Conservation (phyloP, 2,329 filamentous ascomycete genomes). For the Geosmithia flava region DNA sequence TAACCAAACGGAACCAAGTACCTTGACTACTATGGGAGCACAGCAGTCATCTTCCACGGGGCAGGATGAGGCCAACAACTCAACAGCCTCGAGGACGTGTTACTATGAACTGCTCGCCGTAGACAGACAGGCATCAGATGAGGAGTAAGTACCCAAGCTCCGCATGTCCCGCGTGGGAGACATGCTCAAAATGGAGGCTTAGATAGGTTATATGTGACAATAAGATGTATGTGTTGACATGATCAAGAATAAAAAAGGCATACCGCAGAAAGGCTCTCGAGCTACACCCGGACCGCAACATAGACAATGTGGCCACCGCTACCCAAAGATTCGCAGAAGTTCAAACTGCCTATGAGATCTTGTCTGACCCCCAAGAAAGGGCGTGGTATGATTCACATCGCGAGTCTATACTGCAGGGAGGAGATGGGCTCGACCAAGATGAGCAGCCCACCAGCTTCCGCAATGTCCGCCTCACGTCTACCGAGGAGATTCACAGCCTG, state of each 20-base stretch:
- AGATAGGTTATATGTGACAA: background rate
- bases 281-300: constrained; percentile 89
- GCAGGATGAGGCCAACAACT: constrained; percentile 10
- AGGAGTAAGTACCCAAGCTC: constrained; percentile 47
- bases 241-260: constrained; percentile 71
- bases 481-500: constrained; percentile 65
- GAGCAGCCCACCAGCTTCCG: constrained; percentile 42
- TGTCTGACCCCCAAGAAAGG: constrained; percentile 89
- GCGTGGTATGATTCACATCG: constrained; percentile 97
- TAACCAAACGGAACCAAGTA: background rate
- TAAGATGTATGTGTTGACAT: constrained; percentile 1
- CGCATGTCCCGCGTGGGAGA: background rate
- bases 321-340: constrained; percentile 84
- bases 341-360: constrained; percentile 87
- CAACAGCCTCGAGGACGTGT: constrained; percentile 45
- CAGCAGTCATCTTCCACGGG: constrained; percentile 37
- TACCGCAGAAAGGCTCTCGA: constrained; percentile 87
- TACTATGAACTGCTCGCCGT: constrained; percentile 80
- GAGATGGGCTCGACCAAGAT: constrained; percentile 34
- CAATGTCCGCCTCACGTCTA: constrained; percentile 64
- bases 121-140: constrained; percentile 59
- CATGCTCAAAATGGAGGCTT: background rate
- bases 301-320: constrained; percentile 69
- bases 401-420: constrained; percentile 65
- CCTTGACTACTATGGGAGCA: constrained; percentile 32